phyloP scores from a whole-genome alignment of 2,329 filamentous ascomycete species.

The Aspergillus quadrilineatus region DNA sequence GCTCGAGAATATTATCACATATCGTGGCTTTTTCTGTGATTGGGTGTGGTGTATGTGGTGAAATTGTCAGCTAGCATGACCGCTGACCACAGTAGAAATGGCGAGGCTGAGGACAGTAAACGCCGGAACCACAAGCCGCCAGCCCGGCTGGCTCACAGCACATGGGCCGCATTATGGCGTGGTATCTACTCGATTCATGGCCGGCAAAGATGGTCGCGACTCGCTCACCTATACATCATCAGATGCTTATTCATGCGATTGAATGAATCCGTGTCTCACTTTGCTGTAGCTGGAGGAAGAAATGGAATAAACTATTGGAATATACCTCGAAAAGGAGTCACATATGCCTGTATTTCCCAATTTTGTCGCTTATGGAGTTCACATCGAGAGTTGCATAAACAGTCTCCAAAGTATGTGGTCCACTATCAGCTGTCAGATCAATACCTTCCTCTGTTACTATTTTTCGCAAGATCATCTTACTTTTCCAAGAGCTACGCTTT shows the following conservation, averaged over 20 bases:
- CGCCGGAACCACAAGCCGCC: not conserved
- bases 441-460: not conserved
- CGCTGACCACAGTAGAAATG: not conserved
- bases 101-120: not conserved
- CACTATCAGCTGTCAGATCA: not conserved
- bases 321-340: conserved; percentile 18
- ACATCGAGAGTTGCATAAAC: conserved; percentile 18
- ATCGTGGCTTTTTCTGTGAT: not conserved
- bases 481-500: conserved; percentile 8
- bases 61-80: not conserved
- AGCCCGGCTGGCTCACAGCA: not conserved
- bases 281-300: not conserved
- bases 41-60: not conserved
- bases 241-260: conserved; percentile 7
- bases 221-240: conserved; percentile 12
- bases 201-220: not conserved
- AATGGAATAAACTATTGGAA: conserved; percentile 15
- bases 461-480: conserved; percentile 3
- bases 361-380: conserved; percentile 12
- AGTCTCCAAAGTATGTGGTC: conserved; percentile 14
- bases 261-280: not conserved
- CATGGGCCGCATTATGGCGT: conserved; percentile 7
- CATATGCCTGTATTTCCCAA: conserved; percentile 12
- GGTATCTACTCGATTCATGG: not conserved
- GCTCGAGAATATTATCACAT: not conserved